phyloP scores from a whole-genome alignment of 2,329 filamentous ascomycete genomes.

The Fusarium proliferatum region DNA sequence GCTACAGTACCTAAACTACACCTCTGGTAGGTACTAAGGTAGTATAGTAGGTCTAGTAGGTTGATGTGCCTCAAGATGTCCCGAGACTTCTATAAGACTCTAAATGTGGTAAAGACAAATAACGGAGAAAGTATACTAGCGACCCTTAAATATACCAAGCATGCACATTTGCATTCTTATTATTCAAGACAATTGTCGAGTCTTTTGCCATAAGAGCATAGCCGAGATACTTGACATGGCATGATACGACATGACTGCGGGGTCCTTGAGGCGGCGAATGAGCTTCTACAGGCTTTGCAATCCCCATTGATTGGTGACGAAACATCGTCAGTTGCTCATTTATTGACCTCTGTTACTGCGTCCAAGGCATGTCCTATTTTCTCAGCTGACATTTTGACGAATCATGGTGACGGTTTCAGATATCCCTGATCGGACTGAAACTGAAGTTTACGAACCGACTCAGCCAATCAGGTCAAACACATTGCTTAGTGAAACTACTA shows the following conservation, averaged over 20 bases:
- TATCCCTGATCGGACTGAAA: slow-evolving; percentile 14
- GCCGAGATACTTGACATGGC: neutral
- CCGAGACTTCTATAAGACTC: neutral
- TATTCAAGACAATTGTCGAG: neutral
- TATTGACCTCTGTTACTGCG: neutral
- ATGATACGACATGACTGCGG: slow-evolving; percentile 28
- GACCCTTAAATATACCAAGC: neutral
- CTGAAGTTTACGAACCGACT: slow-evolving; percentile 4
- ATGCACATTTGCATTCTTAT: neutral
- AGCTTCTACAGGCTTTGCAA: neutral
- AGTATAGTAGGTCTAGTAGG: no score
- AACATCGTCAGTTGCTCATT: neutral
- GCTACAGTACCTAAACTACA: neutral
- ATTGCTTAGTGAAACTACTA: neutral
- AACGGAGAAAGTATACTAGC: neutral
- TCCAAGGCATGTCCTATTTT: neutral
- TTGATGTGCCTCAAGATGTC: neutral
- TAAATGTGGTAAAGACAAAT: neutral
- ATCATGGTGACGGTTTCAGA: neutral
- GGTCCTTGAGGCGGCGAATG: slow-evolving; percentile 22
- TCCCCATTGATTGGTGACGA: slow-evolving; percentile 6
- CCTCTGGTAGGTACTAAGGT: no score
- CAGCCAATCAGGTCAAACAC: slow-evolving; percentile 10
- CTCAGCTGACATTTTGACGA: neutral
- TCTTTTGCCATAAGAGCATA: neutral